phyloP scores from a whole-genome alignment of 2,329 filamentous ascomycete genomes.

The Ambrosiella xylebori region DNA sequence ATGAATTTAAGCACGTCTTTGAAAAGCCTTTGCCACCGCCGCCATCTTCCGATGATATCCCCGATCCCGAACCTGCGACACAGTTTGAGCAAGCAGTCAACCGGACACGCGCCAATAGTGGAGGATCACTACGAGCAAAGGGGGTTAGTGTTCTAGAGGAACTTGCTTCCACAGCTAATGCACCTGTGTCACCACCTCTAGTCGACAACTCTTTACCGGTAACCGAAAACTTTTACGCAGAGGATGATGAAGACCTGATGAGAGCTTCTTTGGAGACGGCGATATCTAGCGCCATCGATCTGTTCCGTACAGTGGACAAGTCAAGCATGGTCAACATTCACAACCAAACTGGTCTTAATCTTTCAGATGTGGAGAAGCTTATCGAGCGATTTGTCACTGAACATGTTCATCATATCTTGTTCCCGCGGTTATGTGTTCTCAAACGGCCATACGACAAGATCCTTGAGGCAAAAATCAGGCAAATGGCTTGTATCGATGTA shows the following conservation, averaged over 20 bases:
- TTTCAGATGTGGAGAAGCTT: constrained; percentile 75
- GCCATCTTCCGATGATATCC: constrained; percentile 23
- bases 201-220: constrained; percentile 27
- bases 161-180: background rate
- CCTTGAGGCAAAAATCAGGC: constrained; percentile 72
- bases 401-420: constrained; percentile 79
- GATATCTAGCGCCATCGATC: constrained; percentile 80
- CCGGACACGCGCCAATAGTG: constrained; percentile 32
- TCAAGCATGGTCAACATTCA: constrained; percentile 83
- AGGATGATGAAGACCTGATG: constrained; percentile 86
- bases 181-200: background rate
- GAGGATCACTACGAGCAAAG: constrained; percentile 3
- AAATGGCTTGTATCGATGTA: constrained; percentile 88
- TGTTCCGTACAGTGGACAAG: constrained; percentile 92
- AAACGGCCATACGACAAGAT: constrained; percentile 71
- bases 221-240: constrained; percentile 52
- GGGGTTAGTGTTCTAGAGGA: background rate
- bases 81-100: constrained; percentile 38
- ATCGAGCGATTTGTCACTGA: constrained; percentile 92
- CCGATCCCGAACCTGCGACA: constrained; percentile 38
- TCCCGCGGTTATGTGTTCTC: constrained; percentile 62
- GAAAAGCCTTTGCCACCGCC: constrained; percentile 62
- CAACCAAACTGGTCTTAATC: constrained; percentile 83
- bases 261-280: constrained; percentile 76
- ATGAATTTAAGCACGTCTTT: constrained; percentile 72